A percentile compares a stretch with the other conserved stretches of the same genome.
phyloP scores from a whole-genome alignment of 2,329 filamentous ascomycete species.

The Elsinoe ampelina region DNA sequence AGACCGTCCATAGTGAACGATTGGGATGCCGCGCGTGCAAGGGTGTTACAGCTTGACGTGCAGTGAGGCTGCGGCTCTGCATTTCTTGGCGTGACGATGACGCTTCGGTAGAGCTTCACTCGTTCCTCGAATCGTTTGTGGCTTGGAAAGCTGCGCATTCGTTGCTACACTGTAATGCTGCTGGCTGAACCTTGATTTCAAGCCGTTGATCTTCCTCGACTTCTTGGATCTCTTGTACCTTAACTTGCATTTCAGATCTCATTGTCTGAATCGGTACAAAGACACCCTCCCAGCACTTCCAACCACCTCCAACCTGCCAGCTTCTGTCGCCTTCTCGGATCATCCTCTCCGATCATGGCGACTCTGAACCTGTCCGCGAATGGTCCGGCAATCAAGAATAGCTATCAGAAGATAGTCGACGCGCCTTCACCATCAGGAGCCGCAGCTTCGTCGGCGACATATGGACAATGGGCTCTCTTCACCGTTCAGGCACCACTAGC shows the following conservation, averaged over 20 bases:
- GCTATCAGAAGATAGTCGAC: slow-evolving; percentile 59
- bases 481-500: slow-evolving; percentile 84
- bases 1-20: no score
- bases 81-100: no score
- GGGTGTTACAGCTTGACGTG: no score
- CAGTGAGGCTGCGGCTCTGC: no score
- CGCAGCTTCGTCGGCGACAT: slow-evolving; percentile 63
- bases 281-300: background rate
- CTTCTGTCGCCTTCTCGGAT: background rate
- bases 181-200: no score
- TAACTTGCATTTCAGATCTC: background rate
- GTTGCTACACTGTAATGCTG: no score
- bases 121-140: no score
- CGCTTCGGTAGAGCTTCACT: no score
- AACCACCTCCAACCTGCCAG: background rate
- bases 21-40: no score
- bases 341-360: slow-evolving; percentile 56
- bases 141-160: no score
- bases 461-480: slow-evolving; percentile 88
- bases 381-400: slow-evolving; percentile 44
- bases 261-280: background rate
- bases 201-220: no score
- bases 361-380: slow-evolving; percentile 49
- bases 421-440: slow-evolving; percentile 47
- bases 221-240: no score